Base-by-base conservation (phyloP, 75 land plant genomes). In the Larix kaempferi region DNA sequence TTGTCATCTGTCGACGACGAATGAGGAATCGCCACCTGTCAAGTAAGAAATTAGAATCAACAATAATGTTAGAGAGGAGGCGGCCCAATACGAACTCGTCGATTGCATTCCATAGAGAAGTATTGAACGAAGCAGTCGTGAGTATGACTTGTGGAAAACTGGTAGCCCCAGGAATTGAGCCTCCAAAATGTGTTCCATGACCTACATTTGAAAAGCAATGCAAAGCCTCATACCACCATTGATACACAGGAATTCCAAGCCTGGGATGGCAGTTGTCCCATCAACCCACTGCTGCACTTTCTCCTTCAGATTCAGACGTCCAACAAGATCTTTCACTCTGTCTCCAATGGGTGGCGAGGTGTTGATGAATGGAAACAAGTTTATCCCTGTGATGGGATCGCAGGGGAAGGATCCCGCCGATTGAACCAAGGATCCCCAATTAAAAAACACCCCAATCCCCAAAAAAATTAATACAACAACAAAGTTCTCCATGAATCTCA, bases 151-250 rank as follows among this genome's bases (percentile, higher is more conserved):
- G 87, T 13, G 99, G 99, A 84, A 98, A 98, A 83, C 89, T 95
- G 59, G 96, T 93, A 71, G 99, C 96, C 0, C 82, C 92, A 10
- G 96, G 91, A 57, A 91, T 81, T 22, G 13, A 60, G 17, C 91
- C 92, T 21, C 87, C 89, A 73, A 95, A 95, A 52, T 61, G 33
- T 6, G 86, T 82, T 3, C 92, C 96, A 0, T 92, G 90, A 2
- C 98, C 89, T 22, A 77, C 79, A 77, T 88, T 82, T 0, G 98
- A 89, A 13, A 95, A 90, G 25, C 98, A 95, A 71, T 95, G 98
- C 56, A 95, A 84, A 0, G 92, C 96, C 83, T 95, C 98, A 23
- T 90, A 89, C 98, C 98, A 95, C 98, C 98, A 95, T 75, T 89
- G 83, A 74, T 95, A 95, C 6, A 78, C 78, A 23, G 79, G 83